A percentile compares a stretch with the other conserved stretches of the same genome.
Evolutionary conservation across 2,329 filamentous ascomycete species (phyloP).

Genomic region (Neonectria hederae): DNA sequence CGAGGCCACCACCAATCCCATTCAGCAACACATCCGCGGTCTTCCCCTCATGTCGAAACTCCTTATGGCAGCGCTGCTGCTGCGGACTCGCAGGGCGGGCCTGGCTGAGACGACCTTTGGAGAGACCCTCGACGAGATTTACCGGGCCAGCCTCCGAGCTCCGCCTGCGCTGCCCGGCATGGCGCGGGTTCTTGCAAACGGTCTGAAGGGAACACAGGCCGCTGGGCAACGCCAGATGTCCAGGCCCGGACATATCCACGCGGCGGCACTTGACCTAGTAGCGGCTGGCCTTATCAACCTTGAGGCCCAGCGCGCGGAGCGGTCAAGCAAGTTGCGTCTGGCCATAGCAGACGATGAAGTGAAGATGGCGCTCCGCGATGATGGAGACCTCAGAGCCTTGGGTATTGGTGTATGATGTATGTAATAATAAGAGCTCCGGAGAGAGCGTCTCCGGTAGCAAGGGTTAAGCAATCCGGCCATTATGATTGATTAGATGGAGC

Average conservation of each 20-base stretch:
- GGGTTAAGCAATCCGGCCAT: conserved; percentile 10
- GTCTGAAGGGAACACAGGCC: conserved; percentile 41
- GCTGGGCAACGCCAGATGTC: conserved; percentile 44
- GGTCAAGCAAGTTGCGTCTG: conserved; percentile 86
- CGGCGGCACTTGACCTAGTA: conserved; percentile 82
- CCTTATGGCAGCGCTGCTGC: conserved; percentile 83
- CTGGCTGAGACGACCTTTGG: conserved; percentile 88
- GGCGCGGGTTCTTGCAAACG: conserved; percentile 47
- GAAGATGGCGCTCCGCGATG: conserved; percentile 85
- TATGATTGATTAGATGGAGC: conserved; percentile 20
- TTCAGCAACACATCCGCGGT: conserved; percentile 87
- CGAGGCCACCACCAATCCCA: conserved; percentile 90
- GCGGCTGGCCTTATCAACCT: conserved; percentile 89
- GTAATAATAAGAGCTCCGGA: conserved; percentile 33
- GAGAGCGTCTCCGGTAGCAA: conserved; percentile 7
- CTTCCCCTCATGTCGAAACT: conserved; percentile 86
- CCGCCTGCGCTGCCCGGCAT: conserved; percentile 50
- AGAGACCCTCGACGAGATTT: conserved; percentile 84
- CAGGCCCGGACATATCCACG: conserved; percentile 61
- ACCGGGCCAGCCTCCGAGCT: conserved; percentile 48
- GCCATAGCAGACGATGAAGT: conserved; percentile 92
- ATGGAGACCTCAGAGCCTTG: conserved; percentile 84
- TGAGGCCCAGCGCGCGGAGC: conserved; percentile 81
- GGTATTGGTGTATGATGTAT: conserved; percentile 63
- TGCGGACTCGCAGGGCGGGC: conserved; percentile 82